phyloP scores from a whole-genome alignment of 2,329 filamentous ascomycete species.

The Colletotrichum gloeosporioides region DNA sequence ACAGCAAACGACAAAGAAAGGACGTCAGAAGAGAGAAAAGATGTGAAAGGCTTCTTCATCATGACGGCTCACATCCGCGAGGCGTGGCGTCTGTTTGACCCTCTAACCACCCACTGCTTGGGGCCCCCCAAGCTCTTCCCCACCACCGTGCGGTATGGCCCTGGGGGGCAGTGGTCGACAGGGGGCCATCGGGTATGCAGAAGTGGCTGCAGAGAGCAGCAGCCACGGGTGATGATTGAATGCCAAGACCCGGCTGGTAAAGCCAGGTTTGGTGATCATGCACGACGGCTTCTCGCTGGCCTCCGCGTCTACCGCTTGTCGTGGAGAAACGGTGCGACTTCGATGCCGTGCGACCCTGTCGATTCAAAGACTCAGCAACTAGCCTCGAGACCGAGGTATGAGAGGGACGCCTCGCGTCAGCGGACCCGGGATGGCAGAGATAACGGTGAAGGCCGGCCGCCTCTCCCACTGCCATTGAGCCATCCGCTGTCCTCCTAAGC shows the following conservation, averaged over 20 bases:
- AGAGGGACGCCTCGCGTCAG: not conserved
- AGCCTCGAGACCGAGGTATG: not conserved
- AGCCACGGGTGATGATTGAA: not conserved
- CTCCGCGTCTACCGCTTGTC: not conserved
- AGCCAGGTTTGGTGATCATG: not conserved
- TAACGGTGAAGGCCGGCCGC: not conserved
- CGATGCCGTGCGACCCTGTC: not conserved
- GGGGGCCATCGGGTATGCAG: not conserved
- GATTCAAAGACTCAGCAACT: not conserved
- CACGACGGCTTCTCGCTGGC: not conserved
- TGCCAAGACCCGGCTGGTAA: slow-evolving; percentile 13
- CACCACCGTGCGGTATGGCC: slow-evolving; percentile 12
- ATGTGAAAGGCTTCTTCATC: not conserved
- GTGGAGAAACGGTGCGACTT: not conserved
- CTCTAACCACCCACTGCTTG: not conserved
- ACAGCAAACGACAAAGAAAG: slow-evolving; percentile 14
- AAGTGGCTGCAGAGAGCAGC: not conserved
- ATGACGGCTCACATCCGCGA: not conserved
- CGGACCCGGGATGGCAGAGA: not conserved
- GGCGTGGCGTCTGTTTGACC: slow-evolving; percentile 8
- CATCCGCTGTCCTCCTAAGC: not conserved
- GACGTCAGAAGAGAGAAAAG: not conserved
- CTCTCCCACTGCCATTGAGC: not conserved
- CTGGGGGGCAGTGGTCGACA: not conserved
- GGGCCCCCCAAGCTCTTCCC: not conserved